phyloP scores from a whole-genome alignment of 495 filamentous ascomycete genomes.

The Lasiosphaeria miniovina region DNA sequence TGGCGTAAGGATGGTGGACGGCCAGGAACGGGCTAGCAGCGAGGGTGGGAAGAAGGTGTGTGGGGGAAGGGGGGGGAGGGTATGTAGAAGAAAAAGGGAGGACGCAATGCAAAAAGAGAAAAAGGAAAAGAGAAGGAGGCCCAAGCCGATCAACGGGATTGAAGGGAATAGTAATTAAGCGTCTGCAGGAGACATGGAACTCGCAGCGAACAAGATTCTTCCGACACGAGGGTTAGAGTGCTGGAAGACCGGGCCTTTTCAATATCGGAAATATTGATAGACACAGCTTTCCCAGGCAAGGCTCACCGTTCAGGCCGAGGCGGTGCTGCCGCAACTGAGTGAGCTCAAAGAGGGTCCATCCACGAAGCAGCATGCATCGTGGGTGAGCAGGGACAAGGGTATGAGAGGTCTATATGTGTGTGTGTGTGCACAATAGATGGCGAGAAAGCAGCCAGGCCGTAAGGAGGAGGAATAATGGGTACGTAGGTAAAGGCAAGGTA shows the following conservation, averaged over 20 bases:
- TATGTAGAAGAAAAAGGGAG: slow-evolving; percentile 20
- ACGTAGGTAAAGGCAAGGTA: neutral
- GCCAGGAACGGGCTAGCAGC: slow-evolving; percentile 3
- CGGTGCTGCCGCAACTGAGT: slow-evolving; percentile 23
- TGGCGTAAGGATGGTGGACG: slow-evolving; percentile 1
- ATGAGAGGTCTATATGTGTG: slow-evolving; percentile 5
- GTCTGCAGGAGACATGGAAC: slow-evolving; percentile 21
- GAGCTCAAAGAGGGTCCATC: slow-evolving; percentile 24
- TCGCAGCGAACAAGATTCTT: slow-evolving; percentile 16
- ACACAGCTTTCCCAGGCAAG: slow-evolving; percentile 11
- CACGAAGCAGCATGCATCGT: slow-evolving; percentile 13
- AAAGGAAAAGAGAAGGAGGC: slow-evolving; percentile 11
- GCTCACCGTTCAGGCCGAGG: slow-evolving; percentile 18
- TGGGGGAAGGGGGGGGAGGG: slow-evolving; percentile 3
- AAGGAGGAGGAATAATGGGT: neutral
- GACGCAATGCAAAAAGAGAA: slow-evolving; percentile 11
- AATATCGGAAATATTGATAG: slow-evolving; percentile 28
- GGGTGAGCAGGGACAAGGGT: slow-evolving; percentile 20
- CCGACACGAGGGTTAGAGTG: slow-evolving; percentile 22
- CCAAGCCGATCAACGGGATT: slow-evolving; percentile 20
- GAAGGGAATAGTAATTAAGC: slow-evolving; percentile 22
- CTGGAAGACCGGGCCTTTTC: slow-evolving; percentile 24
- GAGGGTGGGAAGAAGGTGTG: neutral
- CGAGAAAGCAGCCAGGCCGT: neutral
- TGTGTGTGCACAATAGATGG: neutral